Evolutionary conservation across 495 filamentous ascomycete species (phyloP).

Genomic region (Aspergillus funiculosus): DNA sequence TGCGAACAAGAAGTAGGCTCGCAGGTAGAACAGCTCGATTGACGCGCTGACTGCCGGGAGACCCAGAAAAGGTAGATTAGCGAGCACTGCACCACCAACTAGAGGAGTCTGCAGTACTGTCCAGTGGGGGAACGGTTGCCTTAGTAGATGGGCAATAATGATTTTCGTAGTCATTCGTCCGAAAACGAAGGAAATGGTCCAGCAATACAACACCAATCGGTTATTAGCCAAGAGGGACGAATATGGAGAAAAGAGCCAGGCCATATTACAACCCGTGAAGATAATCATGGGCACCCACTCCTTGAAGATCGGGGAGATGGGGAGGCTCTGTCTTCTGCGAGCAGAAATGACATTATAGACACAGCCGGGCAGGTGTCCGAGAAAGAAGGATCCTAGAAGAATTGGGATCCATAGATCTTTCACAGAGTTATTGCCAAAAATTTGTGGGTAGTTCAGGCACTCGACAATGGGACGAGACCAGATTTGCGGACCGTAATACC

Average conservation of each 20-base stretch:
- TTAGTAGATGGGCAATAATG: constrained; percentile 89
- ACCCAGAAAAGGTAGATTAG: constrained; percentile 75
- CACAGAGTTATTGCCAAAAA: constrained; percentile 62
- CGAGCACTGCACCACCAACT: constrained; percentile 74
- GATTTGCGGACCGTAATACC: constrained; percentile 79
- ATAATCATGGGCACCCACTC: constrained; percentile 91
- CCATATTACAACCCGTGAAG: constrained; percentile 64
- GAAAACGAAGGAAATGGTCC: constrained; percentile 92
- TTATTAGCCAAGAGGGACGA: constrained; percentile 74
- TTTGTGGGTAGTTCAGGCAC: constrained; percentile 51
- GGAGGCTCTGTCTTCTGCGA: constrained; percentile 62
- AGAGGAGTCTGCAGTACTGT: constrained; percentile 84
- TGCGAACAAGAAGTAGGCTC: constrained; percentile 75
- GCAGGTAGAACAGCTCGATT: constrained; percentile 73
- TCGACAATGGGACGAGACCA: constrained; percentile 71
- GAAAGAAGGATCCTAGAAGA: constrained; percentile 63
- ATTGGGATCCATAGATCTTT: constrained; percentile 85
- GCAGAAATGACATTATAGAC: constrained; percentile 77
- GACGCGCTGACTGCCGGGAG: constrained; percentile 53
- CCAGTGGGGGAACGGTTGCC: constrained; percentile 95
- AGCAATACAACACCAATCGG: constrained; percentile 84
- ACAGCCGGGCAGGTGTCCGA: constrained; percentile 74
- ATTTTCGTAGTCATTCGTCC: constrained; percentile 99
- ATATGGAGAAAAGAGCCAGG: constrained; percentile 86
- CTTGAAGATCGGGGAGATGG: constrained; percentile 78